A percentile compares a stretch with the other conserved stretches of the same genome.
Evolutionary conservation across 768 basidiomycete species (phyloP).

Genomic region (Leucocoprinus leucothites): DNA sequence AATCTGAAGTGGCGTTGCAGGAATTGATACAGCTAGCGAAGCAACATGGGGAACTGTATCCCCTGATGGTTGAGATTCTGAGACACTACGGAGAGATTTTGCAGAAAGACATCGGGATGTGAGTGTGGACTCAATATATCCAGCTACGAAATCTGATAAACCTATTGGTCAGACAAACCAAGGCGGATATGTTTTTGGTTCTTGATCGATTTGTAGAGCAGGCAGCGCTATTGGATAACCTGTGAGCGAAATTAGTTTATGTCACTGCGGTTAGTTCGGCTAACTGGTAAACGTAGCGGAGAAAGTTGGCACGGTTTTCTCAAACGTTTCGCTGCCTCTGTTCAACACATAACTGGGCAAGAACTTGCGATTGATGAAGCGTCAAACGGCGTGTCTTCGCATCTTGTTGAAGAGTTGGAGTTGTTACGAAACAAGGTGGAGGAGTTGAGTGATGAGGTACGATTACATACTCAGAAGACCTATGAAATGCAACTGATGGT

Average conservation of each 20-base stretch:
- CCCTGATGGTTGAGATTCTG: constrained; percentile 57
- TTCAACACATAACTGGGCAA: constrained; percentile 66
- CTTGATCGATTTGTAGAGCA: constrained; percentile 67
- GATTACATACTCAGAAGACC: constrained; percentile 8
- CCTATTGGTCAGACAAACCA: too few species aligned
- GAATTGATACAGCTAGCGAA: constrained; percentile 60
- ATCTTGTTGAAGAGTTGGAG: constrained; percentile 55
- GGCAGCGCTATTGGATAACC: constrained; percentile 53
- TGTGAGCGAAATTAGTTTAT: constrained; percentile 39
- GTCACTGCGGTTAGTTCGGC: neutral
- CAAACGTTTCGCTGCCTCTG: constrained; percentile 54
- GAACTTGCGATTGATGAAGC: constrained; percentile 50
- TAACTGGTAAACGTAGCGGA: constrained; percentile 40
- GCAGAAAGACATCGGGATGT: constrained; percentile 60
- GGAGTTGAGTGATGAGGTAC: constrained; percentile 64
- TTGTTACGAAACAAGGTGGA: constrained; percentile 57
- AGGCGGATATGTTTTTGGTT: constrained; percentile 54
- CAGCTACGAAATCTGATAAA: too few species aligned
- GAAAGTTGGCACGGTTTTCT: constrained; percentile 63
- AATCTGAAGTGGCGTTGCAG: constrained; percentile 53
- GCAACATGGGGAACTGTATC: constrained; percentile 61
- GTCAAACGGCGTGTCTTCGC: constrained; percentile 30
- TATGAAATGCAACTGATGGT: constrained; percentile 1
- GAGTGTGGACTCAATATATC: too few species aligned
- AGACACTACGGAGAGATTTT: constrained; percentile 54